These are phyloP conservation scores for Nitzschia sp. DNA, from an alignment of 108 stramenopile genomes.

Conservation along the genomic window DNA sequence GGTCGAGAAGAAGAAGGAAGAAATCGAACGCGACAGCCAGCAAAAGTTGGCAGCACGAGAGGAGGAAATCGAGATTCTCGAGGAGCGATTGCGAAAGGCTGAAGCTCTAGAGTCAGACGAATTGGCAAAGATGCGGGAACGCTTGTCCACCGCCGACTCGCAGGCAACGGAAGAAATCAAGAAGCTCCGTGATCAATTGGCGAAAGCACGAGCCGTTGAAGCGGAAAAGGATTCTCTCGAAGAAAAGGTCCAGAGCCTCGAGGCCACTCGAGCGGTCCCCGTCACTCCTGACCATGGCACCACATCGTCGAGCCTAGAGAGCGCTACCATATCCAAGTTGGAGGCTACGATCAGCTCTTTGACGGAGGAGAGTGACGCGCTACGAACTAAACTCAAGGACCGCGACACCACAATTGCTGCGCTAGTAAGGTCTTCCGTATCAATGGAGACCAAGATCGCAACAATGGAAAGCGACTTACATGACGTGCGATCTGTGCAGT, in stretches of 20 bases:
- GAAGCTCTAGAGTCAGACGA: background rate
- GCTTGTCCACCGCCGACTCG: background rate
- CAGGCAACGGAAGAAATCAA: constrained; percentile 26
- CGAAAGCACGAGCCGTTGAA: constrained; percentile 6
- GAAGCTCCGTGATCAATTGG: background rate
- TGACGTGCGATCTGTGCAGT: constrained; percentile 34
- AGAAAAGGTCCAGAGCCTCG: background rate
- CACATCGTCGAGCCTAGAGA: background rate
- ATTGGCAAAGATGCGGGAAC: background rate
- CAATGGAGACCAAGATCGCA: constrained; percentile 55
- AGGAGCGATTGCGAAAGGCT: background rate
- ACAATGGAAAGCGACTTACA: constrained; percentile 46
- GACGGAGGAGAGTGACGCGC: constrained; percentile 27
- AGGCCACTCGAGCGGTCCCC: background rate
- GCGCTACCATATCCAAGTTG: constrained; percentile 1
- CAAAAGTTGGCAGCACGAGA: constrained; percentile 28
- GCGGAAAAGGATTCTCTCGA: constrained; percentile 38
- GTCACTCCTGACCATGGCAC: background rate
- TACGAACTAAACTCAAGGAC: constrained; percentile 57
- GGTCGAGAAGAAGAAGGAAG: constrained; percentile 41
- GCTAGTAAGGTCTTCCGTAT: constrained; percentile 64
- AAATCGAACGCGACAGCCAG: constrained; percentile 22
- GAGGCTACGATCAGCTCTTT: constrained; percentile 16
- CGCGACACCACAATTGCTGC: constrained; percentile 76
- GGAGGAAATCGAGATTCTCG: constrained; percentile 13